phyloP scores from a whole-genome alignment of 352 stramenopile genomes.

The Phytophthora litchii region DNA sequence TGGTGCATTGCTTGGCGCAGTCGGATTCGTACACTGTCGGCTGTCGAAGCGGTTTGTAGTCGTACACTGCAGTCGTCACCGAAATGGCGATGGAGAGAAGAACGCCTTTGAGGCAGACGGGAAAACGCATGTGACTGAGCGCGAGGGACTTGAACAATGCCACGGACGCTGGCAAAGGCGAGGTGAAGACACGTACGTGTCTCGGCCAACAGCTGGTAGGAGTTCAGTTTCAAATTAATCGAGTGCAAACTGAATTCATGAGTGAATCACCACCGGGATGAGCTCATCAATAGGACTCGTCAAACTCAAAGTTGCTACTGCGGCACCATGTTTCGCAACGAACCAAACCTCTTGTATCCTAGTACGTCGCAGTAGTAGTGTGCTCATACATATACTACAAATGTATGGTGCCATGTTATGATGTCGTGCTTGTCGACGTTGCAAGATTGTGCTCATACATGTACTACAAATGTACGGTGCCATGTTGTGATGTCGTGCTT shows the following conservation, averaged over 20 bases:
- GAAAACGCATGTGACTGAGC: slow-evolving; percentile 19
- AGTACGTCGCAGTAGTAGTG: too few relatives aligned
- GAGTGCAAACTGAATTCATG: neutral
- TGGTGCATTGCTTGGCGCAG: slow-evolving; percentile 44
- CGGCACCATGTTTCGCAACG: too few relatives aligned
- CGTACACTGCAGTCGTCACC: slow-evolving; percentile 25
- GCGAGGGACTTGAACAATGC: slow-evolving; percentile 24
- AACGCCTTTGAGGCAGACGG: slow-evolving; percentile 10
- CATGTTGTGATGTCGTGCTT: too few relatives aligned
- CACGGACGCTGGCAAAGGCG: slow-evolving; percentile 14
- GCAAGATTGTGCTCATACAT: too few relatives aligned
- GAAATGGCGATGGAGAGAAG: slow-evolving; percentile 14
- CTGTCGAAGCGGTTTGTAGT: slow-evolving; percentile 52
- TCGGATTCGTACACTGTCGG: slow-evolving; percentile 49
- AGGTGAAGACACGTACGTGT: slow-evolving; percentile 25
- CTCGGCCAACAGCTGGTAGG: slow-evolving; percentile 26
- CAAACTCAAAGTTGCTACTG: too few relatives aligned
- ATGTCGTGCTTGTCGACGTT: too few relatives aligned
- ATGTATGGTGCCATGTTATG: too few relatives aligned
- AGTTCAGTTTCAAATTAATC: slow-evolving; percentile 28
- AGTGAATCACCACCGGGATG: too few relatives aligned
- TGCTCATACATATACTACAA: too few relatives aligned
- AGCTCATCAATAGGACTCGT: too few relatives aligned
- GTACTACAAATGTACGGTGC: too few relatives aligned
- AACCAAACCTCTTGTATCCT: too few relatives aligned